Evolutionary conservation across 768 basidiomycete genomes (phyloP).

Genomic region (Mycena galericulata): DNA sequence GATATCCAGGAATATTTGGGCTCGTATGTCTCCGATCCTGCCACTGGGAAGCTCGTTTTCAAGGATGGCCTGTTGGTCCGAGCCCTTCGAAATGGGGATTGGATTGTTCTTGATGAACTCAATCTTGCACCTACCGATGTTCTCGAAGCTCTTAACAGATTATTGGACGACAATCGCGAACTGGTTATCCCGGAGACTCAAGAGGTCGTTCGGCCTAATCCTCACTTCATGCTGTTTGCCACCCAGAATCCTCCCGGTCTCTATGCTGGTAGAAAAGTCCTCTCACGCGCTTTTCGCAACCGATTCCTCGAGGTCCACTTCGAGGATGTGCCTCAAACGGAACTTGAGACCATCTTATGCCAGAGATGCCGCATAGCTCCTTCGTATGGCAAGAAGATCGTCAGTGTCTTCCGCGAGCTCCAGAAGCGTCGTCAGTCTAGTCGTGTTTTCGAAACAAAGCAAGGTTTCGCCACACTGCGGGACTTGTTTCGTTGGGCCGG

Average conservation of each 20-base stretch:
- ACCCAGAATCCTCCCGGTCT: slow-evolving; percentile 98
- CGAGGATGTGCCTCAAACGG: slow-evolving; percentile 93
- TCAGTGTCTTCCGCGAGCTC: slow-evolving; percentile 91
- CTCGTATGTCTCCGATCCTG: slow-evolving; percentile 93
- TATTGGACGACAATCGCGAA: slow-evolving; percentile 98
- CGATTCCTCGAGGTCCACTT: slow-evolving; percentile 98
- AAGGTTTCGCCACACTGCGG: slow-evolving; percentile 95
- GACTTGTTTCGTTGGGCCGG: slow-evolving; percentile 98
- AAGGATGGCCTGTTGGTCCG: slow-evolving; percentile 94
- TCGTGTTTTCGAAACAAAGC: slow-evolving; percentile 97
- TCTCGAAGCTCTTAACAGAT: slow-evolving; percentile 94
- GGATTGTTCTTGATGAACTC: slow-evolving; percentile 98
- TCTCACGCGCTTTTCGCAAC: slow-evolving; percentile 96
- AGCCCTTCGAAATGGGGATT: slow-evolving; percentile 91
- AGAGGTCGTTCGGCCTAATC: slow-evolving; percentile 93
- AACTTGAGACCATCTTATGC: slow-evolving; percentile 94
- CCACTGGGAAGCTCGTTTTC: slow-evolving; percentile 94
- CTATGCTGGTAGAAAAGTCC: slow-evolving; percentile 93
- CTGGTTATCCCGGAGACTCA: slow-evolving; percentile 95
- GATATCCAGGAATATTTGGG: slow-evolving; percentile 99
- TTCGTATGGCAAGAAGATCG: slow-evolving; percentile 91
- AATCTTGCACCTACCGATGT: slow-evolving; percentile 99
- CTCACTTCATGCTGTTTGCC: slow-evolving; percentile 97
- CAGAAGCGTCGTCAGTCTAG: slow-evolving; percentile 92
- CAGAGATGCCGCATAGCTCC: slow-evolving; percentile 94